Conservation (phyloP, 345 rosid genomes). For the Bruguiera parviflora region DNA sequence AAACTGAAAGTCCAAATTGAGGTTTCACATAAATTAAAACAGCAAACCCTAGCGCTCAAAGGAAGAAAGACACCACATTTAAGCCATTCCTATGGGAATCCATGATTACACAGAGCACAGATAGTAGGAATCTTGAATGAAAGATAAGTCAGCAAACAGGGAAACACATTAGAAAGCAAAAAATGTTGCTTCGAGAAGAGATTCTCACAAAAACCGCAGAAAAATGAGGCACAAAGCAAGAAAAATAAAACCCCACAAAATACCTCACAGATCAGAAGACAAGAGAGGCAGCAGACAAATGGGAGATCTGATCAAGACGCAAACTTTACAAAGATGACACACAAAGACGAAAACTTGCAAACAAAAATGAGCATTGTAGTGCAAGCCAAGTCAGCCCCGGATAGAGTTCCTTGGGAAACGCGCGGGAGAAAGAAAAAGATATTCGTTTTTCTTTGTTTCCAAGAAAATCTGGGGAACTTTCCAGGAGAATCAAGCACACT, state of each 20-base stretch:
- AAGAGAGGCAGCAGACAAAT: background rate
- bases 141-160: background rate
- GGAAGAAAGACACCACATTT: no score
- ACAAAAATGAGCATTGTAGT: no score
- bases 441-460: no score
- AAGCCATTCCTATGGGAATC: no score
- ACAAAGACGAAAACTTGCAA: no score
- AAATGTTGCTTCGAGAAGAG: background rate
- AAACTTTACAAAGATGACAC: background rate
- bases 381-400: background rate
- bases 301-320: slow-evolving; percentile 8
- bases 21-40: background rate
- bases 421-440: background rate
- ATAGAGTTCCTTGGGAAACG: background rate
- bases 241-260: background rate
- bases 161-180: background rate
- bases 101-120: no score
- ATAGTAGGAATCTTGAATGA: background rate
- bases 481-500: slow-evolving; percentile 11
- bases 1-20: background rate
- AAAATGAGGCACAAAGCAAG: background rate
- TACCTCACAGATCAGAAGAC: background rate
- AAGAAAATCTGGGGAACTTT: slow-evolving; percentile 7
- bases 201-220: background rate
- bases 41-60: background rate